A percentile compares a stretch with the other conserved stretches of the same genome.
phyloP scores from a whole-genome alignment of 1,284 basidiomycete genomes.

The Chalciporus sp. region DNA sequence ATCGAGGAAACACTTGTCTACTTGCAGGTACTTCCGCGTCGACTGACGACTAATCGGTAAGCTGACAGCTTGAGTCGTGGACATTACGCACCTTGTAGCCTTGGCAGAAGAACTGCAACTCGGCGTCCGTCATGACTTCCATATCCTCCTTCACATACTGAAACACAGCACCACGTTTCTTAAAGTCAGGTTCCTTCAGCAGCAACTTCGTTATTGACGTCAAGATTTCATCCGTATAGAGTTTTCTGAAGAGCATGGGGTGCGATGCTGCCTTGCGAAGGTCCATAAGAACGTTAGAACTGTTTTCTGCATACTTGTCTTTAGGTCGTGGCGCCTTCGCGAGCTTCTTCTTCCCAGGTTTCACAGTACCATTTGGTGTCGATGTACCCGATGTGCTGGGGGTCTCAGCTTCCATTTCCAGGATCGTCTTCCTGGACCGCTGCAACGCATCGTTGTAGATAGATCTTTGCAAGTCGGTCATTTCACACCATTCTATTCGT shows the following conservation, averaged over 20 bases:
- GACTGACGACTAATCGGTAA: constrained; percentile 51
- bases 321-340: constrained; percentile 50
- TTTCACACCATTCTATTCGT: constrained; percentile 91
- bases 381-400: constrained; percentile 39
- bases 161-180: constrained; percentile 74
- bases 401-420: constrained; percentile 50
- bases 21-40: constrained; percentile 76
- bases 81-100: constrained; percentile 70
- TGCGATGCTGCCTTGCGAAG: constrained; percentile 95
- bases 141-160: constrained; percentile 90
- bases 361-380: constrained; percentile 38
- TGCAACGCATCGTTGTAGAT: constrained; percentile 88
- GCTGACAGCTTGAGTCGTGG: neutral
- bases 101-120: constrained; percentile 81
- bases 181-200: constrained; percentile 90
- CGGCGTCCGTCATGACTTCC: constrained; percentile 94
- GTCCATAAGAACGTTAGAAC: constrained; percentile 93
- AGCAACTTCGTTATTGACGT: constrained; percentile 79
- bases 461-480: constrained; percentile 82
- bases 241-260: constrained; percentile 90
- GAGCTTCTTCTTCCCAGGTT: constrained; percentile 48
- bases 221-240: constrained; percentile 81
- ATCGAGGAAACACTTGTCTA: constrained; percentile 79
- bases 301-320: constrained; percentile 75
- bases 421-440: constrained; percentile 81